Percentiles rank a stretch among this genome's conserved stretches.
phyloP scores from a whole-genome alignment of 306 rosid species.

The Fagus sylvatica region DNA sequence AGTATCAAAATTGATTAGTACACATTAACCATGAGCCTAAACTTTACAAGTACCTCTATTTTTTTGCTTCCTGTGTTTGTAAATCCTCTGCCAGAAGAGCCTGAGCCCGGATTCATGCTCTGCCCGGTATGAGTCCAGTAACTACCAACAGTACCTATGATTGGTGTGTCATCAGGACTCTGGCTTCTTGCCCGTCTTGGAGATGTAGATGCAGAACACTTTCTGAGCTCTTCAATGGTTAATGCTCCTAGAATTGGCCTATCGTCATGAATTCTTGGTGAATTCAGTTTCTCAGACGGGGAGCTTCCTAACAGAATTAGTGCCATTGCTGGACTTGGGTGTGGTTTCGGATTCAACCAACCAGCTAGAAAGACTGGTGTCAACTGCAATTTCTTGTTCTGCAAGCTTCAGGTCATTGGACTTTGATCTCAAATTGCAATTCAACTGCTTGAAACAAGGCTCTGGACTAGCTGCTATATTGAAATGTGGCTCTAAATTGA shows the following conservation, averaged over 20 bases:
- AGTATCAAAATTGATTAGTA: background rate
- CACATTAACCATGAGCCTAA: background rate
- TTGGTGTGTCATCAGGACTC: conserved; percentile 50
- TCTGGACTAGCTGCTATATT: conserved; percentile 29
- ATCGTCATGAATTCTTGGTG: conserved; percentile 41
- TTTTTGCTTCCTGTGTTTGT: conserved; percentile 11
- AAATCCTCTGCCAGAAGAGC: conserved; percentile 25
- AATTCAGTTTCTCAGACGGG: conserved; percentile 32
- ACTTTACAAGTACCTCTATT: conserved; percentile 26
- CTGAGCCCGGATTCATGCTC: conserved; percentile 36
- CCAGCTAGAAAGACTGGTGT: conserved; percentile 91
- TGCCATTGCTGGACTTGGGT: conserved; percentile 29
- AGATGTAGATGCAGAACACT: conserved; percentile 35
- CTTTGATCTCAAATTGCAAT: conserved; percentile 19
- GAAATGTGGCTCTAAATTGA: conserved; percentile 24
- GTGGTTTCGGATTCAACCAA: conserved; percentile 57
- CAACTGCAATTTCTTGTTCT: conserved; percentile 40
- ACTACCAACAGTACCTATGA: conserved; percentile 79
- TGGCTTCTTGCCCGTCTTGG: conserved; percentile 41
- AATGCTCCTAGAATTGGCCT: conserved; percentile 68
- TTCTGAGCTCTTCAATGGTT: conserved; percentile 48
- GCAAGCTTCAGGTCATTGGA: conserved; percentile 15
- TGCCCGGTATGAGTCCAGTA: conserved; percentile 70
- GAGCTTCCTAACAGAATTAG: conserved; percentile 37
- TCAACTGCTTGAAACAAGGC: conserved; percentile 40